These are phyloP conservation scores for Selenicereus undatus DNA, from an alignment of 148 eudicot genomes.

Conservation along the genomic window DNA sequence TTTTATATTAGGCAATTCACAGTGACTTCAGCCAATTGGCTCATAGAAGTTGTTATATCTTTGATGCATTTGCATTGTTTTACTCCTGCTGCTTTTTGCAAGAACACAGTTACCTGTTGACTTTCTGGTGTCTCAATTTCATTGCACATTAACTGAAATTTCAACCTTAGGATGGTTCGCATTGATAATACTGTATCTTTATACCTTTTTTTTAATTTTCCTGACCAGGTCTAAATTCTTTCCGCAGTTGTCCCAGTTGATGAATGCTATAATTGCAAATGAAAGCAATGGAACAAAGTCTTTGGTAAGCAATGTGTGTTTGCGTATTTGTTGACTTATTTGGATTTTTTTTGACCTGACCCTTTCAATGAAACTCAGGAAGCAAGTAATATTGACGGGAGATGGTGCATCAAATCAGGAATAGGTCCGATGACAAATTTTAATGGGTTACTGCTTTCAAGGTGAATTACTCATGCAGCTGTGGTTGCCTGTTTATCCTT, in stretches of 20 bases:
- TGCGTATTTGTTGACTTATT: background rate
- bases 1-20: background rate
- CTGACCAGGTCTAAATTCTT: conserved; percentile 9
- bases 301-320: conserved; percentile 39
- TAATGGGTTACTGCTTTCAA: conserved; percentile 78
- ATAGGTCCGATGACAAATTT: conserved; percentile 43
- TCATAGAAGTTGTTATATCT: conserved; percentile 1
- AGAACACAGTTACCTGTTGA: background rate
- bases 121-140: background rate
- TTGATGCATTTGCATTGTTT: conserved; percentile 2
- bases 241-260: conserved; percentile 64
- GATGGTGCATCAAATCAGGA: conserved; percentile 78
- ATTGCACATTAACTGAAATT: background rate
- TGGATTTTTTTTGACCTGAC: conserved; percentile 15
- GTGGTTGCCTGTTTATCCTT: background rate
- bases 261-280: conserved; percentile 56
- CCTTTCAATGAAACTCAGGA: conserved; percentile 46
- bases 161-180: background rate
- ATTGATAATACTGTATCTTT: conserved; percentile 2
- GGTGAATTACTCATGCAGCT: conserved; percentile 41
- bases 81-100: background rate
- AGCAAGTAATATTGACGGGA: conserved; percentile 71
- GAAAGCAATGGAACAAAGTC: conserved; percentile 41
- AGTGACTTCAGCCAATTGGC: background rate
- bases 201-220: background rate